A percentile compares a stretch with the other conserved stretches of the same genome.
Conservation (phyloP, 805 yeast species). For the Wickerhamiella bombiphila region DNA sequence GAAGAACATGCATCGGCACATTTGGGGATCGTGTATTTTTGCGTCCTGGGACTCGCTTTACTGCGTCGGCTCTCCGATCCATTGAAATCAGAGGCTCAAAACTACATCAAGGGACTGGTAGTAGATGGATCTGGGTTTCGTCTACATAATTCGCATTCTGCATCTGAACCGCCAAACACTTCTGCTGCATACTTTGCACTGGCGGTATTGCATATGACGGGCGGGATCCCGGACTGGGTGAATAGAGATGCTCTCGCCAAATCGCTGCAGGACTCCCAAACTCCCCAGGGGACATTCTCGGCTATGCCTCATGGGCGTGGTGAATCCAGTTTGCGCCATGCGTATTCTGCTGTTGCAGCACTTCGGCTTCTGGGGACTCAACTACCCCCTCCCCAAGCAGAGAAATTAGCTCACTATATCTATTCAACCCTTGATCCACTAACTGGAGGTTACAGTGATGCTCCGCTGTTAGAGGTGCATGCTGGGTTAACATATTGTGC, state of each 20-base stretch:
- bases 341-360: slow-evolving; percentile 59
- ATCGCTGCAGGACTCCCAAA: background rate
- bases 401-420: slow-evolving; percentile 17
- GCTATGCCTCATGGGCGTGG: slow-evolving; percentile 22
- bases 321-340: slow-evolving; percentile 57
- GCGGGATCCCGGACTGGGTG: background rate
- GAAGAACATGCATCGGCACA: slow-evolving; percentile 8
- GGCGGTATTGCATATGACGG: background rate
- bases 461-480: slow-evolving; percentile 46
- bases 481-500: slow-evolving; percentile 84
- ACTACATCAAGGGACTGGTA: background rate
- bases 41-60: slow-evolving; percentile 4
- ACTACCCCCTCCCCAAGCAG: slow-evolving; percentile 5
- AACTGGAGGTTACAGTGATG: slow-evolving; percentile 62
- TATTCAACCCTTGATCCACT: slow-evolving; percentile 26
- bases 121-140: slow-evolving; percentile 1
- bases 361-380: slow-evolving; percentile 6
- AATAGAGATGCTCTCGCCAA: background rate
- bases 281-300: background rate
- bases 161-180: background rate
- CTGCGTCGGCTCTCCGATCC: background rate
- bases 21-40: slow-evolving; percentile 4
- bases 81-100: background rate
- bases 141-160: background rate
- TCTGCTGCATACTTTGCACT: background rate